Base-by-base conservation (phyloP, 768 basidiomycete species). In the Grammothele lineata region DNA sequence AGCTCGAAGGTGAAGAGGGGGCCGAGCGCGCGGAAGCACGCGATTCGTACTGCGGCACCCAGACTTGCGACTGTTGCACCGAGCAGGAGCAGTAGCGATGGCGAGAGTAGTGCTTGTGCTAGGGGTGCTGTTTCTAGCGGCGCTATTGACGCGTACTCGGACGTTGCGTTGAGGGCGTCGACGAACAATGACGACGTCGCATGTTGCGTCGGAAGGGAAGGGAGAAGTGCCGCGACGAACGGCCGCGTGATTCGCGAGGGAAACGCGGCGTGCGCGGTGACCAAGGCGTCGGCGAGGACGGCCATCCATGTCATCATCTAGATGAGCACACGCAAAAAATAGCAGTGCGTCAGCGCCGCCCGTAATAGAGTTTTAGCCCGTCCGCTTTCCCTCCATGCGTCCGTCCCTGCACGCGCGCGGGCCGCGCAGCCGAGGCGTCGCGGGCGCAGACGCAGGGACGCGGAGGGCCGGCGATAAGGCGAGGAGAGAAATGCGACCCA, bases 1-100 rank as follows among this genome's bases (percentile, higher is more conserved):
- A 72, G 55, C 35, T 71, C 63, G 42, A 73, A 75, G 14, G 70
- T 74, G 55, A 70, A 71, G 22, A 66, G 51, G 5, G 53, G 30
- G n/a, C 67, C 66, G 21, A 74, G 59, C 17, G 59, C 52, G n/a
- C 57, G 65, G 55, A 66, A 73, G 49, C 67, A 73, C 46, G 54
- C 54, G 7, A 67, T 34, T 15, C 75, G 70, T 3, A 75, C 52
- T 5, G 59, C 32, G 3, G 58, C 43, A 3, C 71, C 73, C 30
- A 54, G 40, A 5, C 61, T 18, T 3, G 58, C 56, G 14, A 67
- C 8, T 24, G 59, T 12, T 10, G 61, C 47, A 8, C 72, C 68
- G 11, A 61, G 5, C 4, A 67, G 11, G 46, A 72, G 64, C 37
- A 69, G 1, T 1, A 18, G 1, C 4, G 54, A 49, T 21, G 51